phyloP scores from a whole-genome alignment of 768 basidiomycete species.

The Pisolithus orientalis region DNA sequence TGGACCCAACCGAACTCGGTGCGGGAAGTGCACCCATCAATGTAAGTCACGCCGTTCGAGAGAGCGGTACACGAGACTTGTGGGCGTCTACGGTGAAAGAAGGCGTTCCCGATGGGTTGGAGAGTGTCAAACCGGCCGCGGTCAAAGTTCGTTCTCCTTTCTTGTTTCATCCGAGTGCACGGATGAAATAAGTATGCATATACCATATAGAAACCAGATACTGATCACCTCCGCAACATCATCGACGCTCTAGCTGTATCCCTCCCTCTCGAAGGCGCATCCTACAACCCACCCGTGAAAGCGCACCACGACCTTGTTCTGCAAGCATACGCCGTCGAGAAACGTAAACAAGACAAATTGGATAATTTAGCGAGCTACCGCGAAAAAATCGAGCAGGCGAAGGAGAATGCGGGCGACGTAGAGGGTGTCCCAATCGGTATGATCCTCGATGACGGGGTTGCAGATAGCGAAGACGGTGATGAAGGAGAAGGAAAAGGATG shows the following conservation, averaged over 20 bases:
- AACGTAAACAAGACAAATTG: slow-evolving; percentile 45
- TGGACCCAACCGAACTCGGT: slow-evolving; percentile 63
- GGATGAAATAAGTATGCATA: not conserved
- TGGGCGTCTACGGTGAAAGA: slow-evolving; percentile 42
- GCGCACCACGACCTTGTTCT: slow-evolving; percentile 68
- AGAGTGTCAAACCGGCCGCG: slow-evolving; percentile 30
- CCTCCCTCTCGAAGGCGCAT: slow-evolving; percentile 75
- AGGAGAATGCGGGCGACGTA: slow-evolving; percentile 22
- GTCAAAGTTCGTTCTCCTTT: slow-evolving; percentile 43
- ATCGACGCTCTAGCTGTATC: slow-evolving; percentile 63
- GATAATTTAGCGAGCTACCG: slow-evolving; percentile 50
- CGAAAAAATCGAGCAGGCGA: slow-evolving; percentile 48
- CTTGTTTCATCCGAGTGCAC: too few species aligned
- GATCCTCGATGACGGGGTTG: slow-evolving; percentile 42
- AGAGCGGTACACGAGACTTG: slow-evolving; percentile 60
- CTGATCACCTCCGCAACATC: slow-evolving; percentile 38
- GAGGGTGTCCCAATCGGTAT: slow-evolving; percentile 55
- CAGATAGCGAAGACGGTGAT: slow-evolving; percentile 37
- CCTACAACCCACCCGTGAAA: slow-evolving; percentile 79
- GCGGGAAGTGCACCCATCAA: slow-evolving; percentile 61
- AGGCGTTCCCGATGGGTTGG: slow-evolving; percentile 37
- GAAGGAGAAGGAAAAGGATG: slow-evolving; percentile 27
- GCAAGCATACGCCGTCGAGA: slow-evolving; percentile 62
- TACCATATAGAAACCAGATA: slow-evolving; percentile 41
- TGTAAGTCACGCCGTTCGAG: slow-evolving; percentile 61